A percentile compares a stretch with the other conserved stretches of the same genome.
Evolutionary conservation across 2,329 filamentous ascomycete species (phyloP).

Genomic region (Colletotrichum echinochloae): DNA sequence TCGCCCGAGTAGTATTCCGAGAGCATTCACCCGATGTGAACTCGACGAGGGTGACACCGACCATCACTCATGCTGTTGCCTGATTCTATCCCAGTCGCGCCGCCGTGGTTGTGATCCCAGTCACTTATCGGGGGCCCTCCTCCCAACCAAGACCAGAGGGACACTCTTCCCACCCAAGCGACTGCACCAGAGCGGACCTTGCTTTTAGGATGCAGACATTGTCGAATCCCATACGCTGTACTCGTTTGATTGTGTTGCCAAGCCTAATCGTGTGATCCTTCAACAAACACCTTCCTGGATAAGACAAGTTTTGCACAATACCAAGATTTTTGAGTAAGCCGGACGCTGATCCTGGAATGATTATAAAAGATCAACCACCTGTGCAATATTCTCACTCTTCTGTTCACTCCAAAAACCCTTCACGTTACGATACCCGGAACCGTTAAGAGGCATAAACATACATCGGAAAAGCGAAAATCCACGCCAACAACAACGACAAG

Average conservation of each 20-base stretch:
- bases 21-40: too few relatives aligned
- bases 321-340: not conserved
- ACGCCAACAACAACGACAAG: not conserved
- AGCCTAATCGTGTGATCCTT: conserved; percentile 28
- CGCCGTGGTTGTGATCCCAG: not conserved
- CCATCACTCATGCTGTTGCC: not conserved
- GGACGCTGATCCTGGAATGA: not conserved
- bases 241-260: conserved; percentile 1
- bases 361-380: not conserved
- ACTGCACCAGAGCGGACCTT: not conserved
- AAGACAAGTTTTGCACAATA: conserved; percentile 18
- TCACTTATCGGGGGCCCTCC: not conserved
- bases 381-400: not conserved
- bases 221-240: not conserved
- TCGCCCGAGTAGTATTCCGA: too few relatives aligned
- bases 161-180: not conserved
- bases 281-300: conserved; percentile 29
- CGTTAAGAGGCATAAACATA: not conserved
- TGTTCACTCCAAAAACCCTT: too few relatives aligned
- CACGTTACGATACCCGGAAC: rapidly evolving
- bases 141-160: not conserved
- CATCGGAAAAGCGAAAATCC: not conserved
- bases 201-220: not conserved
- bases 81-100: not conserved
- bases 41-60: too few relatives aligned